Conservation (phyloP, 179 eudicot species). For the Patellifolia procumbens region DNA sequence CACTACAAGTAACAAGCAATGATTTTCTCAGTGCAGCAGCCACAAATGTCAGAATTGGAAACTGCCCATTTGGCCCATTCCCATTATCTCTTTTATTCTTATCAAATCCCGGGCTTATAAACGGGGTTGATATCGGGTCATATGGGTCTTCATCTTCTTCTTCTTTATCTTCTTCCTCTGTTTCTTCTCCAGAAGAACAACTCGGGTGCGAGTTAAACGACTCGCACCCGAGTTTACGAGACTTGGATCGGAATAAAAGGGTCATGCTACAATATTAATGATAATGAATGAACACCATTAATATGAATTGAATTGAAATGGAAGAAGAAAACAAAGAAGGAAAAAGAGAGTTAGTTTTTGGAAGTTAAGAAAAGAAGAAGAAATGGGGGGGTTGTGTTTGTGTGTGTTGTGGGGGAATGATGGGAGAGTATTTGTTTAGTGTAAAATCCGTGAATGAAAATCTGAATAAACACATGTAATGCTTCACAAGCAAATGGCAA, state of each 20-base stretch:
- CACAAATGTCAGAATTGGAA: constrained; percentile 53
- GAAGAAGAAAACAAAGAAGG: not conserved
- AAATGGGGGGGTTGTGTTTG: not conserved
- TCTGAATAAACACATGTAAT: constrained; percentile 6
- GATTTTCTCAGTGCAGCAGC: constrained; percentile 65
- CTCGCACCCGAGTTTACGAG: constrained; percentile 41
- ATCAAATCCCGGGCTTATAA: constrained; percentile 31
- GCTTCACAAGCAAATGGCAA: constrained; percentile 3
- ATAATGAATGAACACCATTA: not conserved
- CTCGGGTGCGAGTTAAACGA: constrained; percentile 29
- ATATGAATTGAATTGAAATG: constrained; percentile 15
- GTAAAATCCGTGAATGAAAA: constrained; percentile 25
- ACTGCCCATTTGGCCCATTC: constrained; percentile 30
- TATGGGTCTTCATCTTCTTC: constrained; percentile 16
- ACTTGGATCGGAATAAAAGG: constrained; percentile 70
- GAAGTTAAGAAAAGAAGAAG: not conserved
- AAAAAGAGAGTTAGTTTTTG: constrained; percentile 1
- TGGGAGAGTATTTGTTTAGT: not conserved
- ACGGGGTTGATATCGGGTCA: constrained; percentile 44
- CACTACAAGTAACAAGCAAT: constrained; percentile 66
- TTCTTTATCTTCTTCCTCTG: constrained; percentile 27
- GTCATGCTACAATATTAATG: constrained; percentile 39
- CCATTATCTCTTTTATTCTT: constrained; percentile 5
- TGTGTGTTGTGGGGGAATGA: no score
- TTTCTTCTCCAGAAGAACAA: constrained; percentile 26